Conservation (phyloP, 2,329 filamentous ascomycete genomes). For the Capronia epimyces region DNA sequence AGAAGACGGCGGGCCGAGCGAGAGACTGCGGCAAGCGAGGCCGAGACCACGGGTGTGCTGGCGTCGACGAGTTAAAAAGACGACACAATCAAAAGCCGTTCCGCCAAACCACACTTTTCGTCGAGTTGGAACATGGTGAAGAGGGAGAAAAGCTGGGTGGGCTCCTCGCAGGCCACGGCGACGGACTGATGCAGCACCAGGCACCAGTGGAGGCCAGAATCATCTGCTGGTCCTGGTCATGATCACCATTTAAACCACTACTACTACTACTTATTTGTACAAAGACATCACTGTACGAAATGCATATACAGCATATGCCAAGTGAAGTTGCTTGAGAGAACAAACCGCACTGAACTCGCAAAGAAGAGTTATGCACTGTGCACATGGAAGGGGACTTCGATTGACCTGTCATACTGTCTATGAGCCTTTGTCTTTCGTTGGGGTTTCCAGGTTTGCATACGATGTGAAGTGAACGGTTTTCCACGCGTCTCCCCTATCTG, state of each 20-base stretch:
- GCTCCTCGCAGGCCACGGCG: slow-evolving; percentile 4
- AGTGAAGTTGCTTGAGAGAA: background rate
- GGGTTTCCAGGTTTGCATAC: background rate
- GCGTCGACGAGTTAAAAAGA: slow-evolving; percentile 27
- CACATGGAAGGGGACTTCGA: no score
- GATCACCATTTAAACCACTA: background rate
- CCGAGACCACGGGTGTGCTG: slow-evolving; percentile 24
- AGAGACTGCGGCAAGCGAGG: slow-evolving; percentile 42
- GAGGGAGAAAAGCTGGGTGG: background rate
- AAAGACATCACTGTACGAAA: slow-evolving; percentile 19
- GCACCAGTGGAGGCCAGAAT: background rate
- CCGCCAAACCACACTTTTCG: background rate
- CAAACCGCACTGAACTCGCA: no score
- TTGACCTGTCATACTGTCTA: no score
- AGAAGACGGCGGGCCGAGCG: slow-evolving; percentile 68
- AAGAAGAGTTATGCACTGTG: no score
- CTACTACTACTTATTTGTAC: slow-evolving; percentile 16
- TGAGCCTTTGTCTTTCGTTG: no score
- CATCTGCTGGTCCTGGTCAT: no score
- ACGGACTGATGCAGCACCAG: background rate
- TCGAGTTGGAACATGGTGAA: background rate
- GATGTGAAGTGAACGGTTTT: background rate
- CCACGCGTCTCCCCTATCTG: no score
- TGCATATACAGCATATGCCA: slow-evolving; percentile 4
- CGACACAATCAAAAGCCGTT: no score